phyloP scores from a whole-genome alignment of 2,329 filamentous ascomycete genomes.

The Colletotrichum sp. region DNA sequence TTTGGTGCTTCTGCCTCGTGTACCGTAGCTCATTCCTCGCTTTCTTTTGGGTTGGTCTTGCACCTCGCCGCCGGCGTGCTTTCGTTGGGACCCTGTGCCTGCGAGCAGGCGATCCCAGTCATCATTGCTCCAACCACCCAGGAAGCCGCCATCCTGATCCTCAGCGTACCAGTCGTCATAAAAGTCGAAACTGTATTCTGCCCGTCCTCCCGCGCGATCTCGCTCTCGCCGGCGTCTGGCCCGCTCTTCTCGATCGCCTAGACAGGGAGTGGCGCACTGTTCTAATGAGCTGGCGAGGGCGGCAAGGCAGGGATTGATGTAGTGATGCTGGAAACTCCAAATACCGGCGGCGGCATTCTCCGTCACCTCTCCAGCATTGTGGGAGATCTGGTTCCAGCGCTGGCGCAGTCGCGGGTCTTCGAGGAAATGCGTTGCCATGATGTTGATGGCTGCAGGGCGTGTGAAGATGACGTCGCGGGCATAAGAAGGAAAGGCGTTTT shows the following conservation, averaged over 20 bases:
- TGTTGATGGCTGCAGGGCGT: constrained; percentile 23
- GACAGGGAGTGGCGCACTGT: constrained; percentile 74
- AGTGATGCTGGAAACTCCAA: constrained; percentile 86
- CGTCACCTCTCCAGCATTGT: constrained; percentile 89
- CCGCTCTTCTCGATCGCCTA: constrained; percentile 76
- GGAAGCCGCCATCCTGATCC: constrained; percentile 52
- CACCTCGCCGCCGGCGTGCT: constrained; percentile 40
- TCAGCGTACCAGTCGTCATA: constrained; percentile 94
- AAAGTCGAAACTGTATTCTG: constrained; percentile 92
- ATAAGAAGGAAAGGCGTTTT: neutral
- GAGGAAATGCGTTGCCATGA: constrained; percentile 59
- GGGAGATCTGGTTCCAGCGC: constrained; percentile 90
- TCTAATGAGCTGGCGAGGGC: constrained; percentile 71
- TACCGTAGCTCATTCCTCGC: constrained; percentile 89
- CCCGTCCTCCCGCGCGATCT: constrained; percentile 61
- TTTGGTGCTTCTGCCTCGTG: constrained; percentile 52
- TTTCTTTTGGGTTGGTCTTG: constrained; percentile 73
- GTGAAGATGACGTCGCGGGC: constrained; percentile 13
- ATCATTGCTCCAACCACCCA: constrained; percentile 79
- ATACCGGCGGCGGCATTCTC: constrained; percentile 91
- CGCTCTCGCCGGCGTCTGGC: constrained; percentile 72
- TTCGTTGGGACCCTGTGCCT: constrained; percentile 61
- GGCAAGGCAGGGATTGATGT: constrained; percentile 81
- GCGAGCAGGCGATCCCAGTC: constrained; percentile 86
- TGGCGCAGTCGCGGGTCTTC: constrained; percentile 90